phyloP scores from a whole-genome alignment of 1,284 basidiomycete species.

The Earliella scabrosa region DNA sequence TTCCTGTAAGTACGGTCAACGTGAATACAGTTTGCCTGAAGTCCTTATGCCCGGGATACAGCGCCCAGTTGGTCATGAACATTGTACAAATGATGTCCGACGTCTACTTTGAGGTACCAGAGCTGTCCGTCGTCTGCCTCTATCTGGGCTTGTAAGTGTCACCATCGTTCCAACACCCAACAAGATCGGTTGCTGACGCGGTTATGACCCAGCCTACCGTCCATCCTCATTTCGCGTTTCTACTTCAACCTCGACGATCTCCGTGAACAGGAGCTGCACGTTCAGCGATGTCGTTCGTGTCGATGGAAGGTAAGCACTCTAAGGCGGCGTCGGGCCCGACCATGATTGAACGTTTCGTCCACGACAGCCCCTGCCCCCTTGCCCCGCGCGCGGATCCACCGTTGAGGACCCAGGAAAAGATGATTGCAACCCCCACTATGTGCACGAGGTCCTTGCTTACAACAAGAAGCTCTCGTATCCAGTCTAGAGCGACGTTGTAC shows the following conservation, averaged over 20 bases:
- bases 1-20: neutral
- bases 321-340: no score
- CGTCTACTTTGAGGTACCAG: neutral
- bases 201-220: conserved; percentile 2
- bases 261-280: neutral
- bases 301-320: neutral
- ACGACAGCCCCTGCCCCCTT: conserved; percentile 8
- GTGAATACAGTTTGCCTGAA: no score
- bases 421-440: neutral
- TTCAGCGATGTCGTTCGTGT: neutral
- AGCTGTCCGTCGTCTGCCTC: neutral
- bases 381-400: neutral
- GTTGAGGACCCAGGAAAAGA: neutral
- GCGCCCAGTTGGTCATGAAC: neutral
- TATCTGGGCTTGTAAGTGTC: conserved; percentile 5
- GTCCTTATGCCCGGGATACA: no score
- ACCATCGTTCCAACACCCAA: no score
- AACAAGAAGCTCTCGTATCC: neutral
- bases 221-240: conserved; percentile 20
- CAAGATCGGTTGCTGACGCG: neutral
- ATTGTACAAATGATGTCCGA: neutral
- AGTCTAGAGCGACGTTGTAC: neutral
- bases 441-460: conserved; percentile 6
- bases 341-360: no score
- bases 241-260: conserved; percentile 15